Conservation (phyloP, 2,329 filamentous ascomycete genomes). For the Aureobasidium pullulans region DNA sequence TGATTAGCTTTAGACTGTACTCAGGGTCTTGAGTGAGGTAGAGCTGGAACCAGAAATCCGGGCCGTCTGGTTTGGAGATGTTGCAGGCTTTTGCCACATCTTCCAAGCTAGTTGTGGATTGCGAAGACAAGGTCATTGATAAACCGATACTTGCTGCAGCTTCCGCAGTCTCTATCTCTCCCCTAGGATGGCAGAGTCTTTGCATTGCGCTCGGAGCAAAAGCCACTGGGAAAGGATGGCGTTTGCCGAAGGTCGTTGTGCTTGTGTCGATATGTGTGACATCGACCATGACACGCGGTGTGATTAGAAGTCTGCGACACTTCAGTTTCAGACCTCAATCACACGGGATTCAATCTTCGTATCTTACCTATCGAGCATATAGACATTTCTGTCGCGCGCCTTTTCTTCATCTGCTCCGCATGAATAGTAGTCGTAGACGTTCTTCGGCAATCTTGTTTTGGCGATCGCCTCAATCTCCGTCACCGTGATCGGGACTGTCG, state of each 20-base stretch:
- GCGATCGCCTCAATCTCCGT: slow-evolving; percentile 10
- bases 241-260: slow-evolving; percentile 39
- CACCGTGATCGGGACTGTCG: slow-evolving; percentile 11
- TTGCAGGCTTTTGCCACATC: slow-evolving; percentile 21
- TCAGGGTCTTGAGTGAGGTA: slow-evolving; percentile 20
- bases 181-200: slow-evolving; percentile 23
- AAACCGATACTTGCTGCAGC: slow-evolving; percentile 21
- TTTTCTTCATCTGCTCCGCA: slow-evolving; percentile 13
- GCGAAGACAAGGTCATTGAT: slow-evolving; percentile 24
- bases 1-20: slow-evolving; percentile 21
- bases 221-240: slow-evolving; percentile 28
- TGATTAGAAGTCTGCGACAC: slow-evolving; percentile 18
- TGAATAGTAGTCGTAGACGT: slow-evolving; percentile 14
- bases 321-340: not conserved
- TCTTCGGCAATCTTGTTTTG: slow-evolving; percentile 3
- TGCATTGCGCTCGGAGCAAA: slow-evolving; percentile 28
- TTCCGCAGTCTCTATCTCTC: slow-evolving; percentile 25
- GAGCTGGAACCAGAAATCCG: slow-evolving; percentile 22
- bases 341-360: not conserved
- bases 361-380: not conserved
- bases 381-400: not conserved
- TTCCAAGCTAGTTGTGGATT: slow-evolving; percentile 24
- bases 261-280: slow-evolving; percentile 33
- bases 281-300: slow-evolving; percentile 31
- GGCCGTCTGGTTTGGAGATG: slow-evolving; percentile 14